Evolutionary conservation across 306 rosid species (phyloP).

Genomic region (Oxytropis ochrocephala): DNA sequence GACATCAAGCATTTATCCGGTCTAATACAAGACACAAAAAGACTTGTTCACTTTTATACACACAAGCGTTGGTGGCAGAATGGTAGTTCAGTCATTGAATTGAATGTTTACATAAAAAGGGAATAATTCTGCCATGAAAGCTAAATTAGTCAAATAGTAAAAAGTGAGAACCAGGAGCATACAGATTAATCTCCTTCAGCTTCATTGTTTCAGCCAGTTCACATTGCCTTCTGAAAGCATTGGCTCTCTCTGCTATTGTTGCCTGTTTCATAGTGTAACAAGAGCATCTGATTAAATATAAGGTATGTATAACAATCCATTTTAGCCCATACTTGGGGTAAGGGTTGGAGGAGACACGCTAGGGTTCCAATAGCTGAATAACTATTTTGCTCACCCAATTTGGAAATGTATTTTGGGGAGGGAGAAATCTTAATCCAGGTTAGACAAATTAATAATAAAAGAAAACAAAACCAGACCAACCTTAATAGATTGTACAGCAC

Average conservation of each 20-base stretch:
- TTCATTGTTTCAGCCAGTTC: constrained; percentile 85
- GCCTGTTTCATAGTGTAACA: constrained; percentile 57
- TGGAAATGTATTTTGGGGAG: background rate
- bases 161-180: constrained; percentile 22
- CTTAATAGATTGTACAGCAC: constrained; percentile 91
- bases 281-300: background rate
- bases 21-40: background rate
- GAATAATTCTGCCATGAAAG: background rate
- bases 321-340: background rate
- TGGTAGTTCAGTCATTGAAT: constrained; percentile 4
- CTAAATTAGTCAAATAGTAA: constrained; percentile 2
- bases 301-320: background rate
- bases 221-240: constrained; percentile 89
- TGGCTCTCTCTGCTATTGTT: constrained; percentile 90
- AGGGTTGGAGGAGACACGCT: background rate
- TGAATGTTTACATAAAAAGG: background rate
- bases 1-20: background rate
- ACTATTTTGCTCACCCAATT: background rate
- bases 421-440: constrained; percentile 9
- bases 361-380: background rate
- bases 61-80: background rate
- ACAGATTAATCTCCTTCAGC: constrained; percentile 97
- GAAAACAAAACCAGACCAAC: constrained; percentile 31
- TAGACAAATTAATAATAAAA: constrained; percentile 3
- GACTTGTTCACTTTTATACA: background rate